Percentiles rank a stretch among this genome's conserved stretches.
Conservation (phyloP, 768 basidiomycete genomes). For the Mycena leptocephala region DNA sequence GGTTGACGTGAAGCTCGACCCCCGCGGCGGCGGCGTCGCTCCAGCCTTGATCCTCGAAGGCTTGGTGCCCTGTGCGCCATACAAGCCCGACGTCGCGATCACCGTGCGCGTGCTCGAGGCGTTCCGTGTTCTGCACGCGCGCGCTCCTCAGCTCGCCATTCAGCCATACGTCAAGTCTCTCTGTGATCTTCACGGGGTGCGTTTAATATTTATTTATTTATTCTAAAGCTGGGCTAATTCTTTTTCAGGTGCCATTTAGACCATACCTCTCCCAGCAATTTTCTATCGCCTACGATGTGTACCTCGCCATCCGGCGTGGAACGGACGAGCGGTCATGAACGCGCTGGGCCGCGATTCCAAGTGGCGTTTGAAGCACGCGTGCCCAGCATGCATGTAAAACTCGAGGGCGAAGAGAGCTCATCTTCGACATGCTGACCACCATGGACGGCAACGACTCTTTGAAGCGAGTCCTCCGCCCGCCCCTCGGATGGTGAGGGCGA, state of each 20-base stretch:
- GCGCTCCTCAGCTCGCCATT: slow-evolving; percentile 34
- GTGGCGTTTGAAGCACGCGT: slow-evolving; percentile 44
- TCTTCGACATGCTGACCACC: slow-evolving; percentile 35
- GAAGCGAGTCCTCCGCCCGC: slow-evolving; percentile 27
- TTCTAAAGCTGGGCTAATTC: neutral
- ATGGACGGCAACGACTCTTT: slow-evolving; percentile 47
- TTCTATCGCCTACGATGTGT: slow-evolving; percentile 38
- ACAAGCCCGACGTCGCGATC: slow-evolving; percentile 21
- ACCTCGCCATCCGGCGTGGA: slow-evolving; percentile 31
- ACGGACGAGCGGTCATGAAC: slow-evolving; percentile 20
- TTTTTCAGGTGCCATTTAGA: slow-evolving; percentile 14
- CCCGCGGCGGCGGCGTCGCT: neutral
- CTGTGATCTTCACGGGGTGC: slow-evolving; percentile 31
- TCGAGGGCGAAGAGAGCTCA: slow-evolving; percentile 38
- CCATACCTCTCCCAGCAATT: slow-evolving; percentile 33
- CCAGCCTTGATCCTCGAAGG: slow-evolving; percentile 20
- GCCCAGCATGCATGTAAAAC: slow-evolving; percentile 46
- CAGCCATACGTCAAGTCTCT: slow-evolving; percentile 34
- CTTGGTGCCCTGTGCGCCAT: slow-evolving; percentile 29
- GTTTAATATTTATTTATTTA: neutral
- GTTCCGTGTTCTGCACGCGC: slow-evolving; percentile 16
- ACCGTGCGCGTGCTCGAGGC: slow-evolving; percentile 21
- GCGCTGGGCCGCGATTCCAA: slow-evolving; percentile 37
- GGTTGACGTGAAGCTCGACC: neutral
- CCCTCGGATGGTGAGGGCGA: neutral